Percentiles rank a stretch among this genome's conserved stretches.
phyloP scores from a whole-genome alignment of 345 rosid genomes.

The Hibiscus tridactylites region DNA sequence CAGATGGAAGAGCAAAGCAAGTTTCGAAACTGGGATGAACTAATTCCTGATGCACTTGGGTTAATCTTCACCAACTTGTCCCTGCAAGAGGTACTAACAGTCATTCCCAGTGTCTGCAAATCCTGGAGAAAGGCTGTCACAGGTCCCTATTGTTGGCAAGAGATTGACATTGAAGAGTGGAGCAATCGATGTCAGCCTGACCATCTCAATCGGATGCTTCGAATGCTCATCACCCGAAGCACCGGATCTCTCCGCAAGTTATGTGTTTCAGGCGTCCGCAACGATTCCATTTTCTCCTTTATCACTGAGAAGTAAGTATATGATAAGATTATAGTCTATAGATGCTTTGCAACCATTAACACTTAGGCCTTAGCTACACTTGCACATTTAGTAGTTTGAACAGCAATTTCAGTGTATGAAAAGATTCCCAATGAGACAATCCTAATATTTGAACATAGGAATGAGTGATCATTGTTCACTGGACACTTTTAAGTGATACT shows the following conservation, averaged over 20 bases:
- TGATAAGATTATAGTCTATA: not conserved
- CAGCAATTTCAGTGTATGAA: not conserved
- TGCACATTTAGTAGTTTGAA: not conserved
- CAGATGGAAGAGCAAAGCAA: constrained; percentile 52
- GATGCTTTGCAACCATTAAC: not conserved
- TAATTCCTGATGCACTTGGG: constrained; percentile 82
- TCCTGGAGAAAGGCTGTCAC: constrained; percentile 67
- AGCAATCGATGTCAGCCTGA: constrained; percentile 38
- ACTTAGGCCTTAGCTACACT: not conserved
- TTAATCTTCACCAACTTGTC: constrained; percentile 60
- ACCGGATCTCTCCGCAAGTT: constrained; percentile 72
- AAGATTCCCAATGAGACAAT: not conserved
- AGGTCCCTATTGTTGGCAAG: constrained; percentile 97
- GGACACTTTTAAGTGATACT: constrained; percentile 8
- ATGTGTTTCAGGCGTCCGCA: constrained; percentile 45
- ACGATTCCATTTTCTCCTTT: constrained; percentile 49
- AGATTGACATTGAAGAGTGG: constrained; percentile 78
- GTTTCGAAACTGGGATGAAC: constrained; percentile 64
- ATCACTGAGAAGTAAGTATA: constrained; percentile 64
- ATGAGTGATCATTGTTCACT: not conserved
- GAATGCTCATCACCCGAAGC: constrained; percentile 56
- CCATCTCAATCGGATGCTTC: constrained; percentile 62
- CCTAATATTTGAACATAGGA: not conserved
- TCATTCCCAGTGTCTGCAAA: constrained; percentile 78
- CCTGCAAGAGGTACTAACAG: constrained; percentile 61